Conservation (phyloP, 2,329 filamentous ascomycete genomes). For the Phyllosticta paracitricarpa region DNA sequence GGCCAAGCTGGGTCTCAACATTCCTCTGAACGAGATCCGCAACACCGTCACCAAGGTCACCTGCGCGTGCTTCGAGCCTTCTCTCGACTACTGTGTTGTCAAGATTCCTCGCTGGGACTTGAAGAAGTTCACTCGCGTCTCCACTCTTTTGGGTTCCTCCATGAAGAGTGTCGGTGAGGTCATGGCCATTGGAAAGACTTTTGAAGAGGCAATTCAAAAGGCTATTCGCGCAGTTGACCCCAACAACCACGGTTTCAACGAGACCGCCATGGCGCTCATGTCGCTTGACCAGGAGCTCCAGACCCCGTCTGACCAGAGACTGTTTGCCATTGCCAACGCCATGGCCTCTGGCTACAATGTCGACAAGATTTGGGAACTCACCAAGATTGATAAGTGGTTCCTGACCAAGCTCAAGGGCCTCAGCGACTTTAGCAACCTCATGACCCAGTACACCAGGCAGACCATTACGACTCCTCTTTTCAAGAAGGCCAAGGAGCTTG, state of each 20-base stretch:
- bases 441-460: constrained; percentile 61
- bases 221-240: constrained; percentile 92
- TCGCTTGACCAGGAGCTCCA: constrained; percentile 92
- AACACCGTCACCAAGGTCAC: constrained; percentile 95
- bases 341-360: constrained; percentile 92
- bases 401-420: constrained; percentile 82
- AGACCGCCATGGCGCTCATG: constrained; percentile 77
- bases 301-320: constrained; percentile 91
- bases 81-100: constrained; percentile 93
- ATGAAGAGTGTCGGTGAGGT: constrained; percentile 99
- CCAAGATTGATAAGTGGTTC: constrained; percentile 99
- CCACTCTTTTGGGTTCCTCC: constrained; percentile 87
- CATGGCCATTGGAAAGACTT: constrained; percentile 94
- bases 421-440: constrained; percentile 75
- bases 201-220: constrained; percentile 98
- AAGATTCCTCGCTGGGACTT: constrained; percentile 99
- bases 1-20: constrained; percentile 88
- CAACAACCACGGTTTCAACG: constrained; percentile 89
- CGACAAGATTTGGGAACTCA: constrained; percentile 96
- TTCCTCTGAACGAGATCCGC: constrained; percentile 89
- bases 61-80: constrained; percentile 96
- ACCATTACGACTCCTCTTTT: constrained; percentile 56
- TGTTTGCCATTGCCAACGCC: constrained; percentile 95
- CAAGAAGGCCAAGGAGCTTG: constrained; percentile 80
- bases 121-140: constrained; percentile 97